Conservation (phyloP, 1,284 basidiomycete species). For the Sphaerobolus stellatus region DNA sequence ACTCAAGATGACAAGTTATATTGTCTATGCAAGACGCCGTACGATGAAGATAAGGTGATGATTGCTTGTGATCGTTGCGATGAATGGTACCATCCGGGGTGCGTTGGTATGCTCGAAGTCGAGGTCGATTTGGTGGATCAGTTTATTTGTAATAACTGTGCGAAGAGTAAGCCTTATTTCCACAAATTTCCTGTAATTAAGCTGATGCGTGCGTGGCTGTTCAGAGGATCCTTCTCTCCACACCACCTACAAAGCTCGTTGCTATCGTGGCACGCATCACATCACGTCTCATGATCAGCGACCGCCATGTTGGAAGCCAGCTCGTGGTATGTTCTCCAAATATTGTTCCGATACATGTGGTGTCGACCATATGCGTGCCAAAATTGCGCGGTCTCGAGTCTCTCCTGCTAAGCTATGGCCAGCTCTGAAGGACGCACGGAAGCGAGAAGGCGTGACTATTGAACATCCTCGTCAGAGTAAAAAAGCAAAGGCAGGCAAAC, state of each 20-base stretch:
- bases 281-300: slow-evolving; percentile 44
- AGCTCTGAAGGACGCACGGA: slow-evolving; percentile 62
- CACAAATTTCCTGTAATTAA: slow-evolving; percentile 9
- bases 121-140: slow-evolving; percentile 83
- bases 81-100: slow-evolving; percentile 86
- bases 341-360: slow-evolving; percentile 84
- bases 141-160: slow-evolving; percentile 79
- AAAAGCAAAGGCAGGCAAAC: slow-evolving; percentile 1
- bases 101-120: slow-evolving; percentile 73
- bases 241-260: slow-evolving; percentile 80
- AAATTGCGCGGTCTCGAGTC: slow-evolving; percentile 39
- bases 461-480: slow-evolving; percentile 11
- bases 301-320: slow-evolving; percentile 67
- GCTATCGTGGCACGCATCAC: slow-evolving; percentile 62
- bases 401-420: slow-evolving; percentile 66
- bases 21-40: slow-evolving; percentile 77
- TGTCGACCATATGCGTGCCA: slow-evolving; percentile 41
- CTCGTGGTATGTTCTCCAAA: slow-evolving; percentile 76
- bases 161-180: slow-evolving; percentile 53
- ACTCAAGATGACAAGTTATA: slow-evolving; percentile 76
- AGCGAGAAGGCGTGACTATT: slow-evolving; percentile 68
- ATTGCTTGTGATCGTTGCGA: slow-evolving; percentile 90
- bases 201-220: slow-evolving; percentile 8
- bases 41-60: slow-evolving; percentile 82
- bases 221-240: slow-evolving; percentile 60